Evolutionary conservation across 2,329 filamentous ascomycete species (phyloP).

Genomic region (Colletotrichum musae): DNA sequence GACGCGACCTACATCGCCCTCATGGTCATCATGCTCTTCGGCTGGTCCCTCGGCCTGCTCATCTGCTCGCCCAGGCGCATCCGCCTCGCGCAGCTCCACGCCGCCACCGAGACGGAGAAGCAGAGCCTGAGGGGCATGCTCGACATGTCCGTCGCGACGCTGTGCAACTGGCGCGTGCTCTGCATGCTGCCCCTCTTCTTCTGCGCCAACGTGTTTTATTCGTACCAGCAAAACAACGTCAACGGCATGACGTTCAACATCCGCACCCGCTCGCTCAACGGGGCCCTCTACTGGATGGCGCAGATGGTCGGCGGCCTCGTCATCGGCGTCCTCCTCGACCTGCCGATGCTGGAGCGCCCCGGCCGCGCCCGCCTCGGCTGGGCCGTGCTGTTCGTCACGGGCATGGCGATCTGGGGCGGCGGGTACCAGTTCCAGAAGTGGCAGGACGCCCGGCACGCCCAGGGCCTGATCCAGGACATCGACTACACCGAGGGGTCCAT

Average conservation of each 20-base stretch:
- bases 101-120: slow-evolving; percentile 55
- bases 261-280: slow-evolving; percentile 69
- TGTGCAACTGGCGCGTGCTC: slow-evolving; percentile 61
- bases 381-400: slow-evolving; percentile 60
- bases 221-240: slow-evolving; percentile 70
- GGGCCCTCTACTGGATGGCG: slow-evolving; percentile 68
- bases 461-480: slow-evolving; percentile 58
- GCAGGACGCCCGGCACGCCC: slow-evolving; percentile 60
- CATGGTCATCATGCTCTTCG: slow-evolving; percentile 63
- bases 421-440: slow-evolving; percentile 77
- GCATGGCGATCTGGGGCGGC: slow-evolving; percentile 69
- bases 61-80: slow-evolving; percentile 63
- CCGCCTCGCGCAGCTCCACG: slow-evolving; percentile 53
- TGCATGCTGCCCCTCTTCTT: slow-evolving; percentile 69
- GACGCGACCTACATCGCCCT: slow-evolving; percentile 66
- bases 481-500: slow-evolving; percentile 62
- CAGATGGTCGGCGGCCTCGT: slow-evolving; percentile 69
- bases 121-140: slow-evolving; percentile 53
- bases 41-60: slow-evolving; percentile 62
- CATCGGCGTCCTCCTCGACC: slow-evolving; percentile 62
- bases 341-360: slow-evolving; percentile 57
- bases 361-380: slow-evolving; percentile 63
- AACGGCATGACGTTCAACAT: slow-evolving; percentile 70
- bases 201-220: slow-evolving; percentile 69
- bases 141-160: slow-evolving; percentile 53